Base-by-base conservation (phyloP, 148 eudicot genomes). In the Rhododendron vialii region DNA sequence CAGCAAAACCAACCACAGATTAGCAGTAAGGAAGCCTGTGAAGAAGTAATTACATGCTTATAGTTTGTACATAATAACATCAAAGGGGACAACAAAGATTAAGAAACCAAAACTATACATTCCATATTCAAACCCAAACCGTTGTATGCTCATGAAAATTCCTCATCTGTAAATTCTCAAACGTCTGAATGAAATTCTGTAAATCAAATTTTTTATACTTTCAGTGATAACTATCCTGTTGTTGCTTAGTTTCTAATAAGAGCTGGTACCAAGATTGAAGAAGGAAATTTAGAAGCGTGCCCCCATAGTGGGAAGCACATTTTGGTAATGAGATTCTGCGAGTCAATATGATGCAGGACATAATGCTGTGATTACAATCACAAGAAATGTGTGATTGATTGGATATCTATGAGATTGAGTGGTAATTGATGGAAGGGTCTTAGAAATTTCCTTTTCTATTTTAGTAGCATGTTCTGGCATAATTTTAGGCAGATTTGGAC, bases 1-100 rank as follows among this genome's bases (percentile, higher is more conserved):
- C 82, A 88, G 85, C 59, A 85, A 89, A 83, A 82, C 59, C 30
- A 79, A 65, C 35, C 30, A 38, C 26, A 11, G 41, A 80, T 65
- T n/a, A 77, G 78, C 48, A 82, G 61, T 9, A 50, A 59, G 43
- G 30, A 61, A 48, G 17, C 41, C 26, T 2, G 11, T 14, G 45
- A 26, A n/a, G 59, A 84, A 24, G 67, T 45, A 73, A 53, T 36
- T 35, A 33, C 69, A 84, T 13, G 35, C 26, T 74, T n/a, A 36
- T 7, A 50, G 38, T 11, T 11, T 22, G 7, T 63, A 63, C 50
- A 82, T 33, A 35, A 24, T 41, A 81, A 84, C 36, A 73, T 14
- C 35, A 10, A 10, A 73, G 12, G 33, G 3, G 18, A 83, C 15
- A 18, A 48, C 14, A 47, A 5, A 20, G 20, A 47, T 28, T 15